Conservation (phyloP, 2,329 filamentous ascomycete genomes). For the Hirsutella rhossiliensis region DNA sequence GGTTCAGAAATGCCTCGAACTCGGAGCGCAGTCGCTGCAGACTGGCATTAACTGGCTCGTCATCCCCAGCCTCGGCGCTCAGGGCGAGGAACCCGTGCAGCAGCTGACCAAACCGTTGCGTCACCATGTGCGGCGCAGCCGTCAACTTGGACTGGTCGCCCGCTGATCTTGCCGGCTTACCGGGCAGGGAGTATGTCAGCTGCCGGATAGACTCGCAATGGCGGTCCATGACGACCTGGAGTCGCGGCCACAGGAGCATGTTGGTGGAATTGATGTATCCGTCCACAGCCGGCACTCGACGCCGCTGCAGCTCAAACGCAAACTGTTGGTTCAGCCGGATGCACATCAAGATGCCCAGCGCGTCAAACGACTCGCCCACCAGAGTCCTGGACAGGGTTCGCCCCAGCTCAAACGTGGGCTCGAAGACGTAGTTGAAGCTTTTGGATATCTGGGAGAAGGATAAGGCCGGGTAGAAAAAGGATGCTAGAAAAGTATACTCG, state of each 20-base stretch:
- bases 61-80: constrained; percentile 83
- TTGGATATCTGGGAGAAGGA: constrained; percentile 67
- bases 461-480: constrained; percentile 74
- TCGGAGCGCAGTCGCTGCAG: constrained; percentile 66
- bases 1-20: constrained; percentile 71
- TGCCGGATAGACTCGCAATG: constrained; percentile 78
- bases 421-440: constrained; percentile 80
- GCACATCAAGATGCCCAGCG: constrained; percentile 77
- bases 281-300: constrained; percentile 81
- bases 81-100: constrained; percentile 73
- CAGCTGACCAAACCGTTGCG: constrained; percentile 91
- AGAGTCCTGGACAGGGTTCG: constrained; percentile 65
- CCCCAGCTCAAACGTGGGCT: constrained; percentile 78
- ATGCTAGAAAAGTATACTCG: constrained; percentile 86
- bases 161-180: constrained; percentile 25
- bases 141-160: constrained; percentile 49
- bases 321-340: constrained; percentile 89
- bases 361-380: constrained; percentile 67
- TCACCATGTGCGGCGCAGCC: constrained; percentile 79
- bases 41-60: constrained; percentile 81
- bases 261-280: constrained; percentile 87
- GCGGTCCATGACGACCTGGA: constrained; percentile 86
- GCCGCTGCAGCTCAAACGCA: constrained; percentile 84
- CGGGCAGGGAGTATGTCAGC: constrained; percentile 41
- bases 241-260: constrained; percentile 93